Base-by-base conservation (phyloP, 169 alveolate genomes). In the Plasmodium gaboni region DNA sequence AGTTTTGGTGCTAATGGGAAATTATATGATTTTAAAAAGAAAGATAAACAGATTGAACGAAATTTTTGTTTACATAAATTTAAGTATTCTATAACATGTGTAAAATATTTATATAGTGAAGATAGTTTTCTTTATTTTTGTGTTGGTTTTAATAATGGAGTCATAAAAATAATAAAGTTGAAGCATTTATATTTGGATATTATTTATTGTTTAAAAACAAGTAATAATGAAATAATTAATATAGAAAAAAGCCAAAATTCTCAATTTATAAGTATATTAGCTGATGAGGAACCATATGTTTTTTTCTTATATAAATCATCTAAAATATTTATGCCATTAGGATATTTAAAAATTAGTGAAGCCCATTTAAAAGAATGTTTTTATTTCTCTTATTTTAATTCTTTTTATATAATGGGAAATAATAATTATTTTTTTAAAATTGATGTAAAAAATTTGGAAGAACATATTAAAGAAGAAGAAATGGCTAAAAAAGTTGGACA, bases 141-240 rank as follows among this genome's bases (percentile, higher is more conserved):
- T 69, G 12, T 78, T 78, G 89, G 89, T 0, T 78, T 78, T 59
- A 78, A 48, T 26, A 78, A 78, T 78, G 89, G 89, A 0, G 57
- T 65, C 13, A 78, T 78, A 26, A 64, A 78, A 68, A 65, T 78
- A 15, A 59, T 78, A 1, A 78, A 78, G 19, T 32, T 78, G 24
- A 78, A 78, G 26, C 68, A 78, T 59, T 60, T 78, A 42, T 78
- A 64, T 59, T 57, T 78, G 22, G 89, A 78, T 51, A 60, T 78
- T 26, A 57, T 78, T 3, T 64, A 42, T 32, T 78, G 70, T 9
- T 67, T 78, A 65, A 78, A 78, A 59, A 64, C 76, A 9, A 78
- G 89, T 69, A 78, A 78, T n/a, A 51, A 78, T 32, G 17, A 70
- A 13, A 78, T 78, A 10, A 8, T 78, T 9, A 55, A 78, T 28